phyloP scores from a whole-genome alignment of 176 grass and related monocot species.

The Aegilops umbellulata region DNA sequence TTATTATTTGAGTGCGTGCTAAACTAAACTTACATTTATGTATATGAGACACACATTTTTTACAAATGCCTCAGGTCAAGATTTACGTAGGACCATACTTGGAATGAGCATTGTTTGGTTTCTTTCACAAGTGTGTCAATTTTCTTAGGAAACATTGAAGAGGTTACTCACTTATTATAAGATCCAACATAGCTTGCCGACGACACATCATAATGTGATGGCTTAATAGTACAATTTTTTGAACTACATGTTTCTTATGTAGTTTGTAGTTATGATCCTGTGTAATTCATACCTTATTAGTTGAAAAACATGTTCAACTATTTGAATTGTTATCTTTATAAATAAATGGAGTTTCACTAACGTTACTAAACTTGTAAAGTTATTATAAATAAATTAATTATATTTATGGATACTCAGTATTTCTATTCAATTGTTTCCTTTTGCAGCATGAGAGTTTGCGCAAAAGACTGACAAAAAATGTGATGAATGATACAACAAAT shows the following conservation, averaged over 20 bases:
- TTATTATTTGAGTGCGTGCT: no score
- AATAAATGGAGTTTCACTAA: neutral
- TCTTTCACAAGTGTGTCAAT: neutral
- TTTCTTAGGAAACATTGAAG: neutral
- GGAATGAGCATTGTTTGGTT: neutral
- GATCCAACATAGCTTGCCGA: no score
- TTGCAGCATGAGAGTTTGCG: slow-evolving; percentile 6
- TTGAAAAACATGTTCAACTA: neutral
- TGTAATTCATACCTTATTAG: neutral
- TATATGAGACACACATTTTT: neutral
- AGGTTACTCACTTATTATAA: neutral
- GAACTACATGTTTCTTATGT: neutral
- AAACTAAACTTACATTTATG: no score
- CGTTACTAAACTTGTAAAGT: neutral
- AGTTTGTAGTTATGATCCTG: neutral
- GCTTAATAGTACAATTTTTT: neutral
- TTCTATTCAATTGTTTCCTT: neutral
- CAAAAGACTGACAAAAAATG: neutral
- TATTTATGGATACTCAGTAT: neutral
- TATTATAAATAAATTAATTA: neutral
- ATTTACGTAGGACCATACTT: neutral
- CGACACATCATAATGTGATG: neutral
- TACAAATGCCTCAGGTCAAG: neutral
- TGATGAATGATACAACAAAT: neutral
- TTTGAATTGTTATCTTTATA: neutral